Percentiles rank a stretch among this genome's conserved stretches.
These are phyloP conservation scores for Tricholoma saponaceum DNA, from an alignment of 768 basidiomycete species.

Conservation along the genomic window DNA sequence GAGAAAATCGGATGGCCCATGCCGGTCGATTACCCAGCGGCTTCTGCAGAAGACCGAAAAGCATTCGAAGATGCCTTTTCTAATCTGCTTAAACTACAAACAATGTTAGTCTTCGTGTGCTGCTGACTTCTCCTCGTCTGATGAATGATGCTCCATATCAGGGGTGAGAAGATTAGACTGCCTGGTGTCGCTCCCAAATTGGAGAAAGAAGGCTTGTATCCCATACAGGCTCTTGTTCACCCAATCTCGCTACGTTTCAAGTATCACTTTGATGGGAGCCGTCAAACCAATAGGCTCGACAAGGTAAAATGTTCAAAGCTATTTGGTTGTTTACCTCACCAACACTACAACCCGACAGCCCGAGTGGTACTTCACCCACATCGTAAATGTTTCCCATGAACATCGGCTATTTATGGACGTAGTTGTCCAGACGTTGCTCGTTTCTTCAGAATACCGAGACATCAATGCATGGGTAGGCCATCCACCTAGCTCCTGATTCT, in stretches of 20 bases:
- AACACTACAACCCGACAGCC: constrained; percentile 50
- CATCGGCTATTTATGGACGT: constrained; percentile 78
- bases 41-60: constrained; percentile 45
- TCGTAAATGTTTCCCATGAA: constrained; percentile 83
- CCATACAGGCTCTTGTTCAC: constrained; percentile 78
- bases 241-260: constrained; percentile 87
- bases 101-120: constrained; percentile 51
- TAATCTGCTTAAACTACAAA: constrained; percentile 76
- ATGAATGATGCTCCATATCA: constrained; percentile 19
- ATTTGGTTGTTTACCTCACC: background rate
- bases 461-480: constrained; percentile 73
- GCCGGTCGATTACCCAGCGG: constrained; percentile 58
- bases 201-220: constrained; percentile 65
- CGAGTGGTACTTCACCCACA: constrained; percentile 95
- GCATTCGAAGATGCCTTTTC: constrained; percentile 75
- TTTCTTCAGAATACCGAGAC: constrained; percentile 53
- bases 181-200: constrained; percentile 9
- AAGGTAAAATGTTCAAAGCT: constrained; percentile 50
- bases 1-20: constrained; percentile 87
- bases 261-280: constrained; percentile 87
- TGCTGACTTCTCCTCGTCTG: background rate
- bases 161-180: constrained; percentile 49
- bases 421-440: constrained; percentile 67
- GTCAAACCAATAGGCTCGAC: constrained; percentile 88
- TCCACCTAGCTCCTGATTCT: background rate